Conservation (phyloP, 140 eudicot species). For the Oenanthe javanica region DNA sequence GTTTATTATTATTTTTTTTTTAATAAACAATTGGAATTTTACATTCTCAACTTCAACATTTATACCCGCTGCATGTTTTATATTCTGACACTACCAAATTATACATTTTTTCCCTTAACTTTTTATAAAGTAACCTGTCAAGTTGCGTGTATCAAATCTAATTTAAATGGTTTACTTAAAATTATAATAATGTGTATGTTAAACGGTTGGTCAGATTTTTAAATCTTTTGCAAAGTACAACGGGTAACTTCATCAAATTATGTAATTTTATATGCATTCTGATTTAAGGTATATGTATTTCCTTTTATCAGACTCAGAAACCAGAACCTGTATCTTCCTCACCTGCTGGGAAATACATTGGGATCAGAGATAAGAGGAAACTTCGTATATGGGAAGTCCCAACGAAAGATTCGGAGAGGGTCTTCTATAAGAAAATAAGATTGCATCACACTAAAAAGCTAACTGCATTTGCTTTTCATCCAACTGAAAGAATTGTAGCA, state of each 20-base stretch:
- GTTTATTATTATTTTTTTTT: too few relatives aligned
- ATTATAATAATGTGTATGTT: neutral
- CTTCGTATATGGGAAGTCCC: slow-evolving; percentile 84
- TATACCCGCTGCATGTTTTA: neutral
- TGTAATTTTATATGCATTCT: neutral
- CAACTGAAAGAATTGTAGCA: slow-evolving; percentile 68
- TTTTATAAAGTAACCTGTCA: neutral
- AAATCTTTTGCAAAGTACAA: neutral
- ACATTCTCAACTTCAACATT: neutral
- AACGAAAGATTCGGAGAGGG: slow-evolving; percentile 38
- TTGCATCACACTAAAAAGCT: slow-evolving; percentile 64
- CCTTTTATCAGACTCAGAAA: slow-evolving; percentile 39
- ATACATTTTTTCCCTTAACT: neutral
- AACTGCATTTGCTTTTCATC: slow-evolving; percentile 79
- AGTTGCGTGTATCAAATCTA: neutral
- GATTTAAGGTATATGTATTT: neutral
- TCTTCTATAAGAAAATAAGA: slow-evolving; percentile 40
- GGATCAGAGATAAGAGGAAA: slow-evolving; percentile 55
- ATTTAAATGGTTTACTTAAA: neutral
- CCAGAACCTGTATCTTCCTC: slow-evolving; percentile 50
- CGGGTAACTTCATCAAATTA: neutral
- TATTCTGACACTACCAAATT: too few relatives aligned
- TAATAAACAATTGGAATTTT: neutral
- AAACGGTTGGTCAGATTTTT: too few relatives aligned
- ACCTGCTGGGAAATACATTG: slow-evolving; percentile 62